Percentiles rank a stretch among this genome's conserved stretches.
These are phyloP conservation scores for Rubia peregrina DNA, from an alignment of 305 asterid species.

Conservation along the genomic window DNA sequence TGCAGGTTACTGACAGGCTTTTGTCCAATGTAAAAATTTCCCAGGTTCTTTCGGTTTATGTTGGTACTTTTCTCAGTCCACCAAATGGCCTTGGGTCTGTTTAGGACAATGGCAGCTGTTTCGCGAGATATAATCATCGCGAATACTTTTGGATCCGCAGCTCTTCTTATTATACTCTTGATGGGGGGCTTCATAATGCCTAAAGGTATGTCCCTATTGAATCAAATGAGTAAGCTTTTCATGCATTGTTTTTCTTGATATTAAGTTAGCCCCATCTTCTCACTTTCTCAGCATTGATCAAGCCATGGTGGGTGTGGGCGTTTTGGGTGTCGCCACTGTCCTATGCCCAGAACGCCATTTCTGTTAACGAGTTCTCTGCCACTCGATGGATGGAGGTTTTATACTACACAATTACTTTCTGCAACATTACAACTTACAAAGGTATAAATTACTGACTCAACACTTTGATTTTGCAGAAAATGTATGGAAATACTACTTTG, in stretches of 20 bases:
- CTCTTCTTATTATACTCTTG: conserved; percentile 56
- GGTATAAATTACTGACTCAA: background rate
- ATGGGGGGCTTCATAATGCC: conserved; percentile 69
- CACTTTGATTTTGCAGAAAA: conserved; percentile 38
- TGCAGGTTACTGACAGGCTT: conserved; percentile 9
- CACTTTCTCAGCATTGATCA: conserved; percentile 16
- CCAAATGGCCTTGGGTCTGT: conserved; percentile 95
- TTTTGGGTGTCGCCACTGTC: conserved; percentile 85
- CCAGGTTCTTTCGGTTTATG: conserved; percentile 71
- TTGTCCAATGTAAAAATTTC: conserved; percentile 12
- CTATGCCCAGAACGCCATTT: conserved; percentile 72
- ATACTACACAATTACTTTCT: background rate
- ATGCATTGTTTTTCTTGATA: background rate
- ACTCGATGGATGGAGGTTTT: conserved; percentile 72
- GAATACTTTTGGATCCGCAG: conserved; percentile 80
- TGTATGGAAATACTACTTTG: conserved; percentile 38
- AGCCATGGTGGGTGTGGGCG: conserved; percentile 93
- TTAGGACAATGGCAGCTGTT: conserved; percentile 72
- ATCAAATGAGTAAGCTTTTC: background rate
- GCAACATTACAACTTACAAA: too few relatives aligned
- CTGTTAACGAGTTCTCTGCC: conserved; percentile 80
- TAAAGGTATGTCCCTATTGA: conserved; percentile 29
- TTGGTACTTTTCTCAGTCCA: conserved; percentile 59
- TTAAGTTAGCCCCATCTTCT: background rate
- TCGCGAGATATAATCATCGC: conserved; percentile 78